Conservation (phyloP, 306 rosid genomes). For the Myrica gale region DNA sequence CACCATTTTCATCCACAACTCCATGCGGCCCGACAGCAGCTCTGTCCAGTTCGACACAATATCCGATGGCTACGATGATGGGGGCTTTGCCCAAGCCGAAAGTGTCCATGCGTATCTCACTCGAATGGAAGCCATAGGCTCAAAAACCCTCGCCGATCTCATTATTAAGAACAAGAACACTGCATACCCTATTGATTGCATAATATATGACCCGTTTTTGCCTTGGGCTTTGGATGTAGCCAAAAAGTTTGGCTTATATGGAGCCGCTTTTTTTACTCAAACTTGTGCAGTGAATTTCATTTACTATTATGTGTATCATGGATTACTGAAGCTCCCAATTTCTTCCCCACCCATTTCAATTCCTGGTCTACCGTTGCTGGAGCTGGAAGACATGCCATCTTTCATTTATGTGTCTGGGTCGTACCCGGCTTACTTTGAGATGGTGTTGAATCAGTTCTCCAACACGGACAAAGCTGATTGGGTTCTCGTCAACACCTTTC, state of each 20-base stretch:
- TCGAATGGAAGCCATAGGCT: constrained; percentile 39
- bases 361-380: constrained; percentile 50
- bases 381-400: constrained; percentile 50
- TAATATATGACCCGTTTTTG: constrained; percentile 50
- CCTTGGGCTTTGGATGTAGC: constrained; percentile 57
- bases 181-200: constrained; percentile 35
- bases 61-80: constrained; percentile 66
- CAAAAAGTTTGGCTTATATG: constrained; percentile 42
- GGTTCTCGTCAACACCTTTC: constrained; percentile 56
- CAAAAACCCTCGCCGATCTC: constrained; percentile 42
- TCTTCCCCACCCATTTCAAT: constrained; percentile 33
- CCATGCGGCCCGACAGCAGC: constrained; percentile 26
- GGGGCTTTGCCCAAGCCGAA: constrained; percentile 43
- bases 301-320: constrained; percentile 41
- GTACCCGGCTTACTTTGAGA: constrained; percentile 52
- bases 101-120: constrained; percentile 38
- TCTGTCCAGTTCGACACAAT: constrained; percentile 49
- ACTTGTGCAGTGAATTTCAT: constrained; percentile 44
- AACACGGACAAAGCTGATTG: constrained; percentile 49
- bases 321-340: constrained; percentile 35
- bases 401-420: constrained; percentile 30
- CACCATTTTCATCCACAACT: constrained; percentile 49
- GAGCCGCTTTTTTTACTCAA: constrained; percentile 60
- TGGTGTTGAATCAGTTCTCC: constrained; percentile 52
- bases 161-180: constrained; percentile 34